Conservation (phyloP, 345 rosid genomes). For the Microcos paniculata region DNA sequence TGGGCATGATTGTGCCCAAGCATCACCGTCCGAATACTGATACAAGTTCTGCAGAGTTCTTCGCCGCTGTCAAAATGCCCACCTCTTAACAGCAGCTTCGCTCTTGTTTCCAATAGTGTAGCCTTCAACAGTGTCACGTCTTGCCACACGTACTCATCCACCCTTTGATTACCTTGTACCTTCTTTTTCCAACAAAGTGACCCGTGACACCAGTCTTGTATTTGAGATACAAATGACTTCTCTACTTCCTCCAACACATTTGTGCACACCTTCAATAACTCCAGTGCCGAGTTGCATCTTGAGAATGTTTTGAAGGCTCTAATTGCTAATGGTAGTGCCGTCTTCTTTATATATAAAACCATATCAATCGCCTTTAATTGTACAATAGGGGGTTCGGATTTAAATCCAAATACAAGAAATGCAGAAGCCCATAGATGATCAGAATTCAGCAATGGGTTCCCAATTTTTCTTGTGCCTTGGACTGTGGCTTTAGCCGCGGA, state of each 20-base stretch:
- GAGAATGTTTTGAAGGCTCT: conserved; percentile 79
- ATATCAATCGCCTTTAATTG: conserved; percentile 71
- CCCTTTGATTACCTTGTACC: conserved; percentile 46
- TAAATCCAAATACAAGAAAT: conserved; percentile 88
- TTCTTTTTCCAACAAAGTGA: conserved; percentile 87
- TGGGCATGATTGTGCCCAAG: conserved; percentile 82
- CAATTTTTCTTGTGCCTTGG: conserved; percentile 52
- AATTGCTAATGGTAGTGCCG: conserved; percentile 80
- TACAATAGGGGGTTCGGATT: conserved; percentile 76
- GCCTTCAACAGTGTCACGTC: conserved; percentile 88
- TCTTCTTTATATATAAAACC: conserved; percentile 76
- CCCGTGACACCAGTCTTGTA: conserved; percentile 81
- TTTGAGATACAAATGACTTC: conserved; percentile 83
- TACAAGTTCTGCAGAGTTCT: conserved; percentile 81
- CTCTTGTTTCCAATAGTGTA: conserved; percentile 72
- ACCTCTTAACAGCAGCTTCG: conserved; percentile 81
- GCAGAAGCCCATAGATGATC: conserved; percentile 93
- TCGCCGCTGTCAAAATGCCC: conserved; percentile 86
- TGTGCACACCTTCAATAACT: conserved; percentile 85
- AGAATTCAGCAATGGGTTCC: conserved; percentile 47
- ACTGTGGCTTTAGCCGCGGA: conserved; percentile 67
- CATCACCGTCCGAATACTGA: conserved; percentile 91
- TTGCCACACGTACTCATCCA: conserved; percentile 91
- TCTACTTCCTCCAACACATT: conserved; percentile 89
- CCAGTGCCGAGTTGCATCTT: conserved; percentile 82